Percentiles rank a stretch among this genome's conserved stretches.
phyloP scores from a whole-genome alignment of 768 basidiomycete species.

The Candolleomyces aberdarensis region DNA sequence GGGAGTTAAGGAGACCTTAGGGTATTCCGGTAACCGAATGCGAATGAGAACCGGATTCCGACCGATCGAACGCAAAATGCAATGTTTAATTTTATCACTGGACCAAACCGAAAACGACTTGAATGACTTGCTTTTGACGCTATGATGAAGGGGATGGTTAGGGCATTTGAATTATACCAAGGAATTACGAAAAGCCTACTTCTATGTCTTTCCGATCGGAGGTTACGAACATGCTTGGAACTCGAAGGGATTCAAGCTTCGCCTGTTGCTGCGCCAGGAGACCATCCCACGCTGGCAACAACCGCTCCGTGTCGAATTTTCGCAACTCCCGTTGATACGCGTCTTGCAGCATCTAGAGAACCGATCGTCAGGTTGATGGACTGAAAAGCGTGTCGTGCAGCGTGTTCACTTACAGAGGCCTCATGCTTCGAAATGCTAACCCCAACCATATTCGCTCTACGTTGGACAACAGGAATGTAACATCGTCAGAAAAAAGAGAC shows the following conservation, averaged over 20 bases:
- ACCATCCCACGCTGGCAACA: slow-evolving; percentile 72
- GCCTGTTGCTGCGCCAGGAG: slow-evolving; percentile 70
- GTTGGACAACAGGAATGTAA: slow-evolving; percentile 1
- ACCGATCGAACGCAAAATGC: too few species aligned
- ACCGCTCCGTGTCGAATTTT: slow-evolving; percentile 69
- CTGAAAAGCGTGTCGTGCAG: slow-evolving; percentile 2
- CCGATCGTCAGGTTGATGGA: background rate
- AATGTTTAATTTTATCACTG: background rate
- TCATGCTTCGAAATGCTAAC: slow-evolving; percentile 66
- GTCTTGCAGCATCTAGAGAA: slow-evolving; percentile 57
- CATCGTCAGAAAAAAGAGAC: background rate
- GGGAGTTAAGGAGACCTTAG: slow-evolving; percentile 7
- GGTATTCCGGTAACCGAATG: too few species aligned
- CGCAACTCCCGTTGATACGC: slow-evolving; percentile 62
- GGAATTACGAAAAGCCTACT: slow-evolving; percentile 36
- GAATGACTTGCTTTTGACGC: slow-evolving; percentile 70
- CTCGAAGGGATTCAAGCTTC: slow-evolving; percentile 51
- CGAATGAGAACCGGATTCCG: too few species aligned
- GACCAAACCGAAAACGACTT: slow-evolving; percentile 59
- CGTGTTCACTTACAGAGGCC: slow-evolving; percentile 43
- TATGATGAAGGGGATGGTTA: slow-evolving; percentile 18
- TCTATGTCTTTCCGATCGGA: slow-evolving; percentile 46
- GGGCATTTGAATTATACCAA: background rate
- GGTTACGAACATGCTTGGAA: slow-evolving; percentile 73
- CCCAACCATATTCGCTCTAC: slow-evolving; percentile 67